Evolutionary conservation across 2,329 filamentous ascomycete species (phyloP), one percentile per base, ranked within the genome.

Genomic region (Blastomyces gilchristii): DNA sequence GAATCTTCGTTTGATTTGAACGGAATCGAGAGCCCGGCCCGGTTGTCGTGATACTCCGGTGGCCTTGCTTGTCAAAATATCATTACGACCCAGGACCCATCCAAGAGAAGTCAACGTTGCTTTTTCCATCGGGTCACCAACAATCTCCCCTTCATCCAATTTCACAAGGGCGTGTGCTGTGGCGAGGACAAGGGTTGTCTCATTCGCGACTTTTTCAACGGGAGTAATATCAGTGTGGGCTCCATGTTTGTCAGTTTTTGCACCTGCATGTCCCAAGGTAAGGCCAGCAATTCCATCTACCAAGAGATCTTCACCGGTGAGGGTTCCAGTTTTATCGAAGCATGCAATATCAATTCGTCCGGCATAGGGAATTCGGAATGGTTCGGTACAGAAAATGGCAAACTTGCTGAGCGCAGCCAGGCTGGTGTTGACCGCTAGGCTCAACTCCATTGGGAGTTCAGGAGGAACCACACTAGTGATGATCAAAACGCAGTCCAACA

Each of bases 41-140:
- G 79, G 74, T 28, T 79, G 74, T 16, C 78, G 73, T 2, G 77
- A 73, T 12, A 80, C 75, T 5, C 69, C 63, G 39, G 67, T 66
- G 57, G 68, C 67, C 73, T 89, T 91, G 74, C 86, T 88, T 37
- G 85, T 85, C 18, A 99, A 83, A 41, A 84, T 87, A 71, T 99
- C 93, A 68, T 96, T 94, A 71, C 86, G 88, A 58, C 92, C 92
- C n/a, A 99, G 83, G 63, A 83, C 87, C 94, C 94, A 99, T 62
- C 93, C 92, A 12, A 99, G 86, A 63, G 93, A 91, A 58, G 83
- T 81, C 37, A 99, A 80, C 1, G 94, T 97, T 54, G 94, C 94
- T 78, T 97, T 97, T 74, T 99, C 94, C 94, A 99, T 99, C 1
- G 94, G 94, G 72, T 99, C 94, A 71, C 94, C 94, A 54, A 99